Percentiles rank a stretch among this genome's conserved stretches.
phyloP scores from a whole-genome alignment of 495 filamentous ascomycete species.

The Penicillium simplicissimum region DNA sequence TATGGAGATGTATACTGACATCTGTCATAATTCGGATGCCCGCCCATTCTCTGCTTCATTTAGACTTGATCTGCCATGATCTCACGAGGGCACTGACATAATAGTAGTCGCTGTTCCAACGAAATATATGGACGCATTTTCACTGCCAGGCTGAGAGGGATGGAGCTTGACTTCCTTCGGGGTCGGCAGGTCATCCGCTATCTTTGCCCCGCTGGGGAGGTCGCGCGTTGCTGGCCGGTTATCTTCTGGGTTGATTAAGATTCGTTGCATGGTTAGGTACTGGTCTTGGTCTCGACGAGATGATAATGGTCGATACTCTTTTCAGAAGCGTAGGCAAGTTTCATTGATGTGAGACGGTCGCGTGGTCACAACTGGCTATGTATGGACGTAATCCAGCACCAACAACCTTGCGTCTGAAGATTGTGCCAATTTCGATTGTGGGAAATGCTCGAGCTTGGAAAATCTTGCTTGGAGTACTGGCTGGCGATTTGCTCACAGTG shows the following conservation, averaged over 20 bases:
- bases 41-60: slow-evolving; percentile 52
- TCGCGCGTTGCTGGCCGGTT: slow-evolving; percentile 26
- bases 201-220: slow-evolving; percentile 13
- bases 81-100: slow-evolving; percentile 36
- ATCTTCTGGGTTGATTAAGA: slow-evolving; percentile 4
- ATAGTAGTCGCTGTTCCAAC: slow-evolving; percentile 69
- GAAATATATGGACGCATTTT: slow-evolving; percentile 55
- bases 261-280: slow-evolving; percentile 11
- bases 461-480: no score
- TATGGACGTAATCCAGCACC: no score
- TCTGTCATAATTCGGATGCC: slow-evolving; percentile 68
- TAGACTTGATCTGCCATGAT: not conserved
- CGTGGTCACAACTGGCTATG: no score
- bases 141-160: slow-evolving; percentile 36
- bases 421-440: no score
- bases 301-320: no score
- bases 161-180: slow-evolving; percentile 46
- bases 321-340: no score
- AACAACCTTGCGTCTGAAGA: no score
- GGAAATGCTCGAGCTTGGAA: no score
- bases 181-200: slow-evolving; percentile 28
- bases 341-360: no score
- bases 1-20: slow-evolving; percentile 17
- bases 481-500: no score
- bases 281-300: not conserved